These are phyloP conservation scores for Podaxis sp. DNA, from an alignment of 768 basidiomycete species.

Conservation along the genomic window DNA sequence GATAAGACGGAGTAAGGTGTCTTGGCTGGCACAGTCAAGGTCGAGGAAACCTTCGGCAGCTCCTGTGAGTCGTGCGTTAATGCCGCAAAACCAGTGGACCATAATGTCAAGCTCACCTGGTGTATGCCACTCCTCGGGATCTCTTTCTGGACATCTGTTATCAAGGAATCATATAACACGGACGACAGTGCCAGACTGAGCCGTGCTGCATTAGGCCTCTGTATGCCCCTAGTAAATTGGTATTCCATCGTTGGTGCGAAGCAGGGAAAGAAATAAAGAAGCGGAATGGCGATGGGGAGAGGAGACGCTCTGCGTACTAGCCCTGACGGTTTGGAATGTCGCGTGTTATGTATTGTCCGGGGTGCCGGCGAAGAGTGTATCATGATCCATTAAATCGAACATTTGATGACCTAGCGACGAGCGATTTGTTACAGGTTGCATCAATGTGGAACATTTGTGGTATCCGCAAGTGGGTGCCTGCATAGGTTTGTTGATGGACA, in stretches of 20 bases:
- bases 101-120: background rate
- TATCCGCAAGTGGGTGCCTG: background rate
- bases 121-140: background rate
- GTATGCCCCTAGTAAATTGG: background rate
- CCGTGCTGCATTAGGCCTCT: constrained; percentile 1
- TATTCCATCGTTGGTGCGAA: constrained; percentile 7
- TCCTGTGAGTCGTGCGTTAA: background rate
- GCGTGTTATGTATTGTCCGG: background rate
- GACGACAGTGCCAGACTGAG: constrained; percentile 9
- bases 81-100: no score
- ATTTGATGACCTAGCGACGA: background rate
- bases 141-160: background rate
- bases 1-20: constrained; percentile 2
- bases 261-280: background rate
- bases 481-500: constrained; percentile 4
- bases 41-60: background rate
- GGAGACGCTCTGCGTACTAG: constrained; percentile 2
- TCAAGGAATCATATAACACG: background rate
- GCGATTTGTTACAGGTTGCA: background rate
- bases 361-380: background rate
- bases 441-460: background rate
- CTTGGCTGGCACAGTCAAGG: background rate
- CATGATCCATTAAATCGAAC: background rate
- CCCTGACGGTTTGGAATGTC: background rate
- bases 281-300: background rate